Base-by-base conservation (phyloP, 1,284 basidiomycete species). In the Kalmanozyma brasiliensis region DNA sequence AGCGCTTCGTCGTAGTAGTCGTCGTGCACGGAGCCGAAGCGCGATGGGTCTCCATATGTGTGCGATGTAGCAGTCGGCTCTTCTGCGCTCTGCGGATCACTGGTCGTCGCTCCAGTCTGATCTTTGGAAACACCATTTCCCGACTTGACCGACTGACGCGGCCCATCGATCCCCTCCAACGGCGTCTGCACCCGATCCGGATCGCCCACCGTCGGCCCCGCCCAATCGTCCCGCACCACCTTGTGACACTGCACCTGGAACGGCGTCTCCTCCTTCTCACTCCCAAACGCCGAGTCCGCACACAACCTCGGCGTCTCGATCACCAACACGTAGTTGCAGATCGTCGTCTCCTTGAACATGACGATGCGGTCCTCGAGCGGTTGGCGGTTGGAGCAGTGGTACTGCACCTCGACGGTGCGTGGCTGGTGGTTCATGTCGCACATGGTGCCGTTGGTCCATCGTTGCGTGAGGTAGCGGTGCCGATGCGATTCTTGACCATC, bases 321-420 rank as follows among this genome's bases (percentile, higher is more conserved):
- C 38, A 73, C 49, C 16, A 75, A n/a, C 4, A 75, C 66, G 42
- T 79, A 79, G 49, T 73, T 76, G 63, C 77, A 79, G 23, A 70
- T 78, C 13, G 76, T 79, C 17, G 74, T 76, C 58, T 79, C 77
- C 52, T 78, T 78, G 47, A 79, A 60, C 43, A 74, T 59, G 33
- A 69, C 53, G 41, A 79, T 79, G 6, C 74, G 55, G 26, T 74
- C 74, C 11, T 61, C 62, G 32, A 55, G 46, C 9, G 57, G 53
- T 34, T 65, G 56, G 40, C 55, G 40, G 40, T 57, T 42, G 16
- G 68, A 60, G 46, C 77, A 78, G 52, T 74, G 74, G 35, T 60
- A 78, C 49, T 76, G 76, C 8, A 79, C 74, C 55, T 79, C 77
- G 30, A 74, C 61, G 7, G 51, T 70, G 2, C 77, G 48, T 10